Percentiles rank a stretch among this genome's conserved stretches.
Evolutionary conservation across 345 rosid genomes (phyloP).

Genomic region (Noccaea caerulescens): DNA sequence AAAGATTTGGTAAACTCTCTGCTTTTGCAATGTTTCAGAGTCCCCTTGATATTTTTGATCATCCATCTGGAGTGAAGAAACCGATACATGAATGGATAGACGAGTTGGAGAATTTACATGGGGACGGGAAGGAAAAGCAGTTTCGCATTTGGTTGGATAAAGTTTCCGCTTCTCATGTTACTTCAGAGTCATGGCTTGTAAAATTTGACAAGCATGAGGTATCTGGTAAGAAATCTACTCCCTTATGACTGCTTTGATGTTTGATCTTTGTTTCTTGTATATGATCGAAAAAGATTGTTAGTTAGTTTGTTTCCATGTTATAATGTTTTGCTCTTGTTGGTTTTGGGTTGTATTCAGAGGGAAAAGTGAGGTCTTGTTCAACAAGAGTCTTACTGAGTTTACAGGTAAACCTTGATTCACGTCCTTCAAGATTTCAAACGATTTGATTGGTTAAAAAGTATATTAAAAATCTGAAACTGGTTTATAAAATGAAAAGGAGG

Average conservation of each 20-base stretch:
- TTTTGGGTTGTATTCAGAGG: conserved; percentile 32
- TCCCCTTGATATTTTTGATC: conserved; percentile 57
- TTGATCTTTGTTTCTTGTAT: background rate
- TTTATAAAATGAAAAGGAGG: conserved; percentile 30
- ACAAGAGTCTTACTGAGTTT: conserved; percentile 38
- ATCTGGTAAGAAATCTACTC: conserved; percentile 54
- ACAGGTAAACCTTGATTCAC: conserved; percentile 36
- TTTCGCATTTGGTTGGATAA: conserved; percentile 75
- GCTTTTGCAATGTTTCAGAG: conserved; percentile 53
- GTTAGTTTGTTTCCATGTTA: conserved; percentile 10
- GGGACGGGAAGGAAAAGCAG: conserved; percentile 59
- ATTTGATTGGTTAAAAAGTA: background rate
- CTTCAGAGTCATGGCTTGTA: conserved; percentile 71
- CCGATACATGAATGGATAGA: conserved; percentile 60
- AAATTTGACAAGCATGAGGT: conserved; percentile 79
- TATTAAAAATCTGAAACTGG: conserved; percentile 26
- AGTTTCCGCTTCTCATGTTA: conserved; percentile 55
- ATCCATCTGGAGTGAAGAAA: conserved; percentile 76
- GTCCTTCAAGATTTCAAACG: background rate
- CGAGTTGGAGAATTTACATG: conserved; percentile 51
- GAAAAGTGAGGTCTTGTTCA: conserved; percentile 38
- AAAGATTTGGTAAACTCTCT: background rate
- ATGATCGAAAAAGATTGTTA: background rate
- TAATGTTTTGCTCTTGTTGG: conserved; percentile 16
- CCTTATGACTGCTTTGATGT: background rate